A percentile compares a stretch with the other conserved stretches of the same genome.
Conservation (phyloP, 257 asterid species). For the Solanum acaule region DNA sequence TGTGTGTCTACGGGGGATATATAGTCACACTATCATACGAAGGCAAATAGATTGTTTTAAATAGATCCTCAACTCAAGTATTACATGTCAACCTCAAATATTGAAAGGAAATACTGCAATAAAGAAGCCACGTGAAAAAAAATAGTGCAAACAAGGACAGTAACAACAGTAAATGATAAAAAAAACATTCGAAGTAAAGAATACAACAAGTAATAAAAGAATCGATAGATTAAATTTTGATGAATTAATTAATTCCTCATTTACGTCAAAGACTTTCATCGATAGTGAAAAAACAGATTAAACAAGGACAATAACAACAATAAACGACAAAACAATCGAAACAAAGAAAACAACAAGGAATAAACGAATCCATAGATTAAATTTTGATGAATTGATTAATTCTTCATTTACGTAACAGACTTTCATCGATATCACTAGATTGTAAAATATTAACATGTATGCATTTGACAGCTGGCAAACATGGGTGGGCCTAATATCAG, state of each 20-base stretch:
- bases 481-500: neutral
- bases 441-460: neutral
- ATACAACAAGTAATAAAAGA: neutral
- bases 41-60: neutral
- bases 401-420: too few relatives aligned
- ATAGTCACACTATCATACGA: neutral
- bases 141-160: rapidly evolving
- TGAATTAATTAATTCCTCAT: too few relatives aligned
- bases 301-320: neutral
- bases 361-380: too few relatives aligned
- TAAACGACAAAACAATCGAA: neutral
- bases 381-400: too few relatives aligned
- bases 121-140: neutral
- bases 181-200: neutral
- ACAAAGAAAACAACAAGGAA: too few relatives aligned
- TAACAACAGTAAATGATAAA: neutral
- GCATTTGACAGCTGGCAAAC: neutral
- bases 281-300: too few relatives aligned
- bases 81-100: neutral
- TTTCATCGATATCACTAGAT: neutral
- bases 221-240: too few relatives aligned
- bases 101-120: neutral
- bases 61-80: neutral
- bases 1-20: too few relatives aligned
- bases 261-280: neutral